Evolutionary conservation across 306 rosid species (phyloP), one percentile per base, ranked within the genome.

Genomic region (Ormosia emarginata): DNA sequence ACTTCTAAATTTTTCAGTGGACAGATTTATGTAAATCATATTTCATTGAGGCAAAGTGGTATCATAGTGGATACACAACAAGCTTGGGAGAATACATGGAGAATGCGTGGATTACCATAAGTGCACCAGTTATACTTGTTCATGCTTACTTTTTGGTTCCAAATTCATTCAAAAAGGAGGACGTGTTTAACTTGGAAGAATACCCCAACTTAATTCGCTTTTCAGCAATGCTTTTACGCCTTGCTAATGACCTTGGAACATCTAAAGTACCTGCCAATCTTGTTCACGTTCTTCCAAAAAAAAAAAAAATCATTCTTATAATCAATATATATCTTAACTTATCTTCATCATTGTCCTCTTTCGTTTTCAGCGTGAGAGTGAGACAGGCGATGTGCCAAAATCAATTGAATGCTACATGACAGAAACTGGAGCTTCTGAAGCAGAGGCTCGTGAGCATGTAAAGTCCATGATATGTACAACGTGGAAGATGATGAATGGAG

Each of bases 351-450:
- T 33, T 34, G 5, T 14, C 15, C 53, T 37, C 49, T 36, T 65
- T 36, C 15, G n/a, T 36, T 37, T 36, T 12, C 34, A 52, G 65
- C 68, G 17, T 3, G 68, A 57, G 58, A 3, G 14, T 2, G 11
- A 67, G 13, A 78, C 73, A 36, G 84, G 84, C 0, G 86, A 81
- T 4, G 58, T 49, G 67, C 39, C 63, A 0, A 87, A 81, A 36
- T 49, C 88, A 5, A 17, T 81, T 5, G 79, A 81, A 13, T 87
- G 88, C 17, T 81, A 81, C 75, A 87, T 83, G 87, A 50, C 72
- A 6, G 85, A 87, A 59, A 73, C 47, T 0, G 69, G 79, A 30
- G 81, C 69, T 8, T 77, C 68, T 8, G 76, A 87, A 67, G 62
- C 64, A 3, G 82, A 81, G 0, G 85, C 86, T 1, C 57, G 57